These are phyloP conservation scores for Annona squamosa DNA, from an alignment of 164 flowering plant genomes.

Conservation along the genomic window DNA sequence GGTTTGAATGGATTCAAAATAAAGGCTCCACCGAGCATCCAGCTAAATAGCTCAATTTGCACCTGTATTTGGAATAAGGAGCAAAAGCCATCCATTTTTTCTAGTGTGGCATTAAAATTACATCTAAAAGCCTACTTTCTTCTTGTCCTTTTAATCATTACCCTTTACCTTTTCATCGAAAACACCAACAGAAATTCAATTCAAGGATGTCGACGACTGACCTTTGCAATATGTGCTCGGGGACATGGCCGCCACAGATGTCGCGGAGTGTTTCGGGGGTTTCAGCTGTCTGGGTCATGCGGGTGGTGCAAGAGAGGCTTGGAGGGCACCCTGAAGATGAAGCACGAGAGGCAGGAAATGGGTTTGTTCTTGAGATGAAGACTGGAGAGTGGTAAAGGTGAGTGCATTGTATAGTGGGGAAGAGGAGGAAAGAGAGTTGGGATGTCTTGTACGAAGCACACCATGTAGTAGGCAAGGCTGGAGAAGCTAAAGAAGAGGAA, in stretches of 20 bases:
- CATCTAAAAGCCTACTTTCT: no score
- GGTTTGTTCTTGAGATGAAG: neutral
- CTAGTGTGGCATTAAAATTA: no score
- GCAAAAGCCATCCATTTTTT: no score
- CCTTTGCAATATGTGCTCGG: conserved; percentile 63
- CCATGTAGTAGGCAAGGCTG: neutral
- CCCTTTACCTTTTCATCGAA: neutral
- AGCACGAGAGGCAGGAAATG: neutral
- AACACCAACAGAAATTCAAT: neutral
- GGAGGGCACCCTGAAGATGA: neutral
- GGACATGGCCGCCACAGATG: conserved; percentile 60
- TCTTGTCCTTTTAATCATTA: no score
- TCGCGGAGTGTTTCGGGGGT: conserved; percentile 37
- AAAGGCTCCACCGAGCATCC: no score
- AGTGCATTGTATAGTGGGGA: neutral
- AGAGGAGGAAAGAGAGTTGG: neutral
- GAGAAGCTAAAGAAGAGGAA: neutral
- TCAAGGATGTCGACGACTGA: conserved; percentile 7
- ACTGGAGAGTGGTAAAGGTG: neutral
- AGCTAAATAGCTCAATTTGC: no score
- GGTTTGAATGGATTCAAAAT: no score
- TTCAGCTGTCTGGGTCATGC: neutral
- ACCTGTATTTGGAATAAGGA: no score
- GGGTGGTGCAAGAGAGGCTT: neutral
- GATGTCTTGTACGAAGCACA: neutral